A percentile compares a stretch with the other conserved stretches of the same genome.
Conservation (phyloP, 108 stramenopile species). For the Discostella stelligeroides region DNA sequence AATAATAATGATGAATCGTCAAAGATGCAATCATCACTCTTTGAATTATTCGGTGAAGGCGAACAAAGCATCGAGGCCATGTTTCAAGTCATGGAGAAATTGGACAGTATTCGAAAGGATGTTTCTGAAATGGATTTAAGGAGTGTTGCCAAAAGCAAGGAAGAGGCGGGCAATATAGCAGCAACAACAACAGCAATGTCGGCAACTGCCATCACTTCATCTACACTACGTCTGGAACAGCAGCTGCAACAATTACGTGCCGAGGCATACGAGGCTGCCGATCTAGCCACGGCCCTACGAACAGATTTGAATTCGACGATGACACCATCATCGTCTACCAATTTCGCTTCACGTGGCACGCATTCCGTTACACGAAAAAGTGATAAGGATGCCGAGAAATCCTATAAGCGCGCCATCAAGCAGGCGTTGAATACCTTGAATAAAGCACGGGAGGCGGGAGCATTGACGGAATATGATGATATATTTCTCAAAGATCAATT, state of each 20-base stretch:
- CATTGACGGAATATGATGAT: conserved; percentile 64
- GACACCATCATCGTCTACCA: background rate
- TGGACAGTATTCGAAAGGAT: conserved; percentile 6
- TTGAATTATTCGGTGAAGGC: conserved; percentile 38
- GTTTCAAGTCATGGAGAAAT: conserved; percentile 24
- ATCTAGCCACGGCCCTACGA: conserved; percentile 59
- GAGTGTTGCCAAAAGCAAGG: conserved; percentile 2
- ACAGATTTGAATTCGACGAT: conserved; percentile 49
- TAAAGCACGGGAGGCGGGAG: conserved; percentile 76
- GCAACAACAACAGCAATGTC: conserved; percentile 1
- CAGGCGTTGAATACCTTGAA: conserved; percentile 63
- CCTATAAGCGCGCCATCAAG: conserved; percentile 65
- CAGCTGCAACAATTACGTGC: conserved; percentile 50
- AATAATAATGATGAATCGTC: conserved; percentile 10
- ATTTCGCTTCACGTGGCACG: conserved; percentile 38
- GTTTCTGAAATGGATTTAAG: conserved; percentile 29
- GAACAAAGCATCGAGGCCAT: conserved; percentile 20
- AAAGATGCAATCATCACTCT: conserved; percentile 26
- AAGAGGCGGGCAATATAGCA: background rate
- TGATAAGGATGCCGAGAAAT: conserved; percentile 61
- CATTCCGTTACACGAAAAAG: conserved; percentile 65
- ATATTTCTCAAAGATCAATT: conserved; percentile 11
- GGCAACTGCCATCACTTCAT: conserved; percentile 23
- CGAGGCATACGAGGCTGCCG: conserved; percentile 68
- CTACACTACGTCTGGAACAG: conserved; percentile 33